A percentile compares a stretch with the other conserved stretches of the same genome.
Evolutionary conservation across 176 grass and related monocot genomes (phyloP).

Genomic region (Tillandsia leiboldiana): DNA sequence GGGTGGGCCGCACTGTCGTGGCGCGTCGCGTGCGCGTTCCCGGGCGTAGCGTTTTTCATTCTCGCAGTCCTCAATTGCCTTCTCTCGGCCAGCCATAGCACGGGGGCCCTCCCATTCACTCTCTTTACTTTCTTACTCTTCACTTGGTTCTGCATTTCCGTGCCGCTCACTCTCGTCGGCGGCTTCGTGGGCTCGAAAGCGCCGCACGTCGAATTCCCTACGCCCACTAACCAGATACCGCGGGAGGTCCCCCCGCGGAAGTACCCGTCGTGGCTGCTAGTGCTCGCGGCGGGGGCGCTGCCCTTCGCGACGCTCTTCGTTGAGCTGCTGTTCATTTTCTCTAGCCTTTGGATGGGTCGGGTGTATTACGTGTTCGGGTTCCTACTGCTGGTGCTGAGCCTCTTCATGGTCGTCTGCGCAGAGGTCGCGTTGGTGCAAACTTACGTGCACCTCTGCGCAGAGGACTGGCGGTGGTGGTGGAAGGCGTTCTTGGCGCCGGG

Average conservation of each 20-base stretch:
- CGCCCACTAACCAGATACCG: slow-evolving; percentile 39
- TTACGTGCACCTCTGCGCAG: slow-evolving; percentile 45
- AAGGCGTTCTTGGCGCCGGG: slow-evolving; percentile 59
- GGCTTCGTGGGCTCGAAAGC: slow-evolving; percentile 30
- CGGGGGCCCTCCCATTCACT: slow-evolving; percentile 38
- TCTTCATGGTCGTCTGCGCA: slow-evolving; percentile 50
- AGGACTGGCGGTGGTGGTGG: slow-evolving; percentile 82
- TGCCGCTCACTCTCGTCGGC: slow-evolving; percentile 45
- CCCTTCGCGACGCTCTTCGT: slow-evolving; percentile 70
- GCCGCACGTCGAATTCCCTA: slow-evolving; percentile 40
- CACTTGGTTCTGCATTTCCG: slow-evolving; percentile 55
- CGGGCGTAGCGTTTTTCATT: slow-evolving; percentile 33
- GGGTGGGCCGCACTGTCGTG: slow-evolving; percentile 49
- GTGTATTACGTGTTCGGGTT: slow-evolving; percentile 75
- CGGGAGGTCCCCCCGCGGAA: slow-evolving; percentile 32
- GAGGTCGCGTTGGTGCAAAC: slow-evolving; percentile 59
- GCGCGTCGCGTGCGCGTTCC: slow-evolving; percentile 32
- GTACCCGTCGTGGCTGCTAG: slow-evolving; percentile 51
- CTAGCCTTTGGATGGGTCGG: slow-evolving; percentile 53
- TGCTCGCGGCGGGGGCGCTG: slow-evolving; percentile 32
- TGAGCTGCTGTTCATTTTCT: slow-evolving; percentile 82
- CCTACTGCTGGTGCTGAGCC: slow-evolving; percentile 43
- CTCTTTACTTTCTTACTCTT: slow-evolving; percentile 37
- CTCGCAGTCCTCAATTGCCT: slow-evolving; percentile 45
- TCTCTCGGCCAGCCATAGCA: slow-evolving; percentile 62